Percentiles rank a stretch among this genome's conserved stretches.
These are phyloP conservation scores for Echinochloa phyllopogon DNA, from an alignment of 176 grass and related monocot genomes.

Conservation along the genomic window DNA sequence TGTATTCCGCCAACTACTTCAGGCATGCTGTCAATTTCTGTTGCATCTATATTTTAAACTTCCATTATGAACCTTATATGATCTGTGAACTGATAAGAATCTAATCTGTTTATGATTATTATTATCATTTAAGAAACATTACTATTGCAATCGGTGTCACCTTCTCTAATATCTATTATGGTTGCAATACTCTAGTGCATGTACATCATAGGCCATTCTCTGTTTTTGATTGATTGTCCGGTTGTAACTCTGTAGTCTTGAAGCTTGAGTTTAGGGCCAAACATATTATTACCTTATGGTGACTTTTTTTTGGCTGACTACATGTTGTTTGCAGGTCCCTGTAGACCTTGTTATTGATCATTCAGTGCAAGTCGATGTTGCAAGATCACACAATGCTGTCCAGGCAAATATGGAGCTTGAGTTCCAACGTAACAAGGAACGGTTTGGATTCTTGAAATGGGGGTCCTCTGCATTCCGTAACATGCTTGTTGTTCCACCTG, in stretches of 20 bases:
- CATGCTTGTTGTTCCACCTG: conserved; percentile 99
- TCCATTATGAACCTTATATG: neutral
- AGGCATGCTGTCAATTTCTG: conserved; percentile 22
- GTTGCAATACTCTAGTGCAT: neutral
- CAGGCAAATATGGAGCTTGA: conserved; percentile 88
- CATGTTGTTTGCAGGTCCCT: conserved; percentile 69
- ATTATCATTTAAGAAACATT: neutral
- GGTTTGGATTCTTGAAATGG: conserved; percentile 96
- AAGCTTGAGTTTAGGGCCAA: neutral
- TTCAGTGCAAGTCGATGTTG: conserved; percentile 97
- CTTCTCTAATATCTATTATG: neutral
- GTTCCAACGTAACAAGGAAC: conserved; percentile 89
- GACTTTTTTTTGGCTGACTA: conserved; percentile 15
- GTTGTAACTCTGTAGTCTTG: neutral
- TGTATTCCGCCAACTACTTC: neutral
- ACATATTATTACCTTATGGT: neutral
- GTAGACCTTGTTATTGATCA: conserved; percentile 99
- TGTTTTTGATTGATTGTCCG: neutral
- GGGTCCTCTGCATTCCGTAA: conserved; percentile 92
- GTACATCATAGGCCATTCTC: neutral
- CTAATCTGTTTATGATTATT: neutral
- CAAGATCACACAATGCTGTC: conserved; percentile 87
- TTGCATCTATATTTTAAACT: neutral
- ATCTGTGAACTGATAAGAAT: neutral
- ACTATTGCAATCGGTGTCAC: neutral